These are phyloP conservation scores for Taphrina pruni DNA, from an alignment of 1,139 yeast species.

Conservation along the genomic window DNA sequence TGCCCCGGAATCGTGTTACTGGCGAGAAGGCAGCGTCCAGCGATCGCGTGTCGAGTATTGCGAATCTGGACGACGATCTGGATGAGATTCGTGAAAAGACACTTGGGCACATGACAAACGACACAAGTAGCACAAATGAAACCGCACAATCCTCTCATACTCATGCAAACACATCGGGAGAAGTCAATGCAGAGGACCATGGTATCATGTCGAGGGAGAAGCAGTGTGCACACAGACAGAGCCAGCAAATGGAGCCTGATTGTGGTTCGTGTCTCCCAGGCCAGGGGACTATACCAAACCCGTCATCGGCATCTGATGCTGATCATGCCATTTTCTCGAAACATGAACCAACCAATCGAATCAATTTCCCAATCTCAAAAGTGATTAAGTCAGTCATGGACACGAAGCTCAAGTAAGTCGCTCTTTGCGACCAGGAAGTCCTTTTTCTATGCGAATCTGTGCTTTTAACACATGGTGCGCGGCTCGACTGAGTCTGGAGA, in stretches of 20 bases:
- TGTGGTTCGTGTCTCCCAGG: background rate
- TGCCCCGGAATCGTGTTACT: background rate
- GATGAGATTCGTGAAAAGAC: conserved; percentile 4
- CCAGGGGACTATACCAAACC: background rate
- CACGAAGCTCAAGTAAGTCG: background rate
- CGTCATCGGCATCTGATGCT: background rate
- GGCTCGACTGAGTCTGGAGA: too few relatives aligned
- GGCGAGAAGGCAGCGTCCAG: background rate
- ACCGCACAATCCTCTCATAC: background rate
- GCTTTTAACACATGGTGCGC: too few relatives aligned
- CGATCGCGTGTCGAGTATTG: background rate
- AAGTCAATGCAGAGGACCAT: background rate
- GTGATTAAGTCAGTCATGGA: background rate
- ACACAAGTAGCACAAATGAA: background rate
- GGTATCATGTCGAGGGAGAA: background rate
- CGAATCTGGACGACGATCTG: conserved; percentile 5
- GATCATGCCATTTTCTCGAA: background rate
- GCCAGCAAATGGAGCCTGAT: background rate
- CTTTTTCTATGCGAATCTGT: too few relatives aligned
- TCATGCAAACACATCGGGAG: too few relatives aligned
- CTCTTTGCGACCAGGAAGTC: too few relatives aligned
- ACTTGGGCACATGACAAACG: background rate
- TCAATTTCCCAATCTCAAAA: conserved; percentile 1
- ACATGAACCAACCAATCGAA: background rate
- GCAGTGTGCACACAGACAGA: background rate